Conservation (phyloP, 352 stramenopile genomes). For the Phytophthora ohioensis region DNA sequence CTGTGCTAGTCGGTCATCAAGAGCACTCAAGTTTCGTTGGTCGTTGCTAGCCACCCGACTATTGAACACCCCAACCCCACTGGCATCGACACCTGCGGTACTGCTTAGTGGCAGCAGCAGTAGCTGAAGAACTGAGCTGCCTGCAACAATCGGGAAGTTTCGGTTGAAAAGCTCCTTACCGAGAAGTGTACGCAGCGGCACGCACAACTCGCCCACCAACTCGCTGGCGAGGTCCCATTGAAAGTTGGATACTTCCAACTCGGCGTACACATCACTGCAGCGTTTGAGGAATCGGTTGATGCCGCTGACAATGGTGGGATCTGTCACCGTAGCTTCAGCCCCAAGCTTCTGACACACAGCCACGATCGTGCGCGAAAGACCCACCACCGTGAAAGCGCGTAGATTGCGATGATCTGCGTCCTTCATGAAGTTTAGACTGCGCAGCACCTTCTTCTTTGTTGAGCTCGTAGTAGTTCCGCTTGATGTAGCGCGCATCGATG, state of each 20-base stretch:
- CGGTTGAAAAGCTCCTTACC: conserved; percentile 63
- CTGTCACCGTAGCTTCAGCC: conserved; percentile 47
- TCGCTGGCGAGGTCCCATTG: conserved; percentile 83
- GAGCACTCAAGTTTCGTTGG: conserved; percentile 40
- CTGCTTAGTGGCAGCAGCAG: conserved; percentile 62
- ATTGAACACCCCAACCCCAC: conserved; percentile 5
- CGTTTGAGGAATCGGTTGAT: conserved; percentile 73
- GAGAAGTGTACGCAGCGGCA: conserved; percentile 62
- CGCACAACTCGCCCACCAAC: conserved; percentile 72
- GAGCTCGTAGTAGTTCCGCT: conserved; percentile 18
- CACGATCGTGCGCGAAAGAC: conserved; percentile 68
- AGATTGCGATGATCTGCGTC: conserved; percentile 56
- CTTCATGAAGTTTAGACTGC: conserved; percentile 58
- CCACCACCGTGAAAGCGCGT: conserved; percentile 73
- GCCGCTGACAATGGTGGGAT: conserved; percentile 48
- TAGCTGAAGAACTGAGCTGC: conserved; percentile 73
- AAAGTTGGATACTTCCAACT: conserved; percentile 82
- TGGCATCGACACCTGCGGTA: conserved; percentile 21
- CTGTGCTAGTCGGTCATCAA: conserved; percentile 42
- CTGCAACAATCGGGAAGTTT: conserved; percentile 61
- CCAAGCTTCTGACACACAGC: conserved; percentile 72
- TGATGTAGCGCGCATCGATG: conserved; percentile 20
- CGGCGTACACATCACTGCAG: conserved; percentile 75
- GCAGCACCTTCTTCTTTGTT: conserved; percentile 52
- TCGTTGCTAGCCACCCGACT: conserved; percentile 21